Conservation (phyloP, 805 yeast genomes). For the Monosporozyma solicola region DNA sequence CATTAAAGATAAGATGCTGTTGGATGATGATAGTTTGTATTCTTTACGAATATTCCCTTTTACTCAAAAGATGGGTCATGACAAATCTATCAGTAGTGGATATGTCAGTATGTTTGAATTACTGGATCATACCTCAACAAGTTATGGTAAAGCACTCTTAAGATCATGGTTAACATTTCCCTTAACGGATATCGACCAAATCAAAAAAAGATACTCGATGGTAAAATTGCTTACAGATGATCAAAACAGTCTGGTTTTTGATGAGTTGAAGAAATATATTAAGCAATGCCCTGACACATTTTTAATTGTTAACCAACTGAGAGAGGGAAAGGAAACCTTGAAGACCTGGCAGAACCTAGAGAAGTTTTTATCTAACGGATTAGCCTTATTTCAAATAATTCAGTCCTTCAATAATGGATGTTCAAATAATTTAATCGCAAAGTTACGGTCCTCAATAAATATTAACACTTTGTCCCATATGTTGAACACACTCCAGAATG, state of each 20-base stretch:
- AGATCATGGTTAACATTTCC: slow-evolving; percentile 32
- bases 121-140: slow-evolving; percentile 20
- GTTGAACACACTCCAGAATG: slow-evolving; percentile 15
- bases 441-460: slow-evolving; percentile 10
- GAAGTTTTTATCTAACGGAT: slow-evolving; percentile 15
- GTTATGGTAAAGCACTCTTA: slow-evolving; percentile 26
- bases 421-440: slow-evolving; percentile 7
- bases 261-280: slow-evolving; percentile 14
- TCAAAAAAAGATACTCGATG: slow-evolving; percentile 26
- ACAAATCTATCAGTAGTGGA: slow-evolving; percentile 11
- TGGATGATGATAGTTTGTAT: slow-evolving; percentile 20
- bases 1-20: slow-evolving; percentile 13
- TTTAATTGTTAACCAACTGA: slow-evolving; percentile 13
- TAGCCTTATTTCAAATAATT: slow-evolving; percentile 13
- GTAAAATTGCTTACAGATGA: slow-evolving; percentile 20
- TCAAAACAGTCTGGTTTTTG: slow-evolving; percentile 13
- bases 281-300: slow-evolving; percentile 28
- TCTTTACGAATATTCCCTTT: slow-evolving; percentile 21
- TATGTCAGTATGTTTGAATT: slow-evolving; percentile 15
- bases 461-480: slow-evolving; percentile 7
- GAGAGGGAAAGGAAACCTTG: slow-evolving; percentile 21
- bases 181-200: slow-evolving; percentile 16
- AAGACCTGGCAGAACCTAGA: slow-evolving; percentile 27
- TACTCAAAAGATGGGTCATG: slow-evolving; percentile 6
- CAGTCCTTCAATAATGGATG: slow-evolving; percentile 3